Evolutionary conservation across 2,329 filamentous ascomycete species (phyloP).

Genomic region (Alternaria ethzedia): DNA sequence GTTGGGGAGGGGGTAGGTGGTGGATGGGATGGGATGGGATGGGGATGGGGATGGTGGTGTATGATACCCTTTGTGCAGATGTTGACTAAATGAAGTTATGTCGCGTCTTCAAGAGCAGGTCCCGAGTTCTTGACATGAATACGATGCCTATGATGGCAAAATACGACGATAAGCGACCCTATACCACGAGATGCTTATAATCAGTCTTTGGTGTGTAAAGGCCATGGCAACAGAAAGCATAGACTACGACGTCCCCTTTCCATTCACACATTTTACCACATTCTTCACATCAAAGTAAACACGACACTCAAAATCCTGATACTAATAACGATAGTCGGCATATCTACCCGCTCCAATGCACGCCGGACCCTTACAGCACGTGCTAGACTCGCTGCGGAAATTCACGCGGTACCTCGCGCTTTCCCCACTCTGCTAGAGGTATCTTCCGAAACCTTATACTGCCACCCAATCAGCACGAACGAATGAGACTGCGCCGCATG

Average conservation of each 20-base stretch:
- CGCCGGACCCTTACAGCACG: background rate
- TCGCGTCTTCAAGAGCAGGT: fast-evolving
- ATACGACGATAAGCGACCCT: background rate
- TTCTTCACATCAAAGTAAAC: background rate
- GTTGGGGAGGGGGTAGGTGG: constrained; percentile 58
- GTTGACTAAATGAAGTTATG: fast-evolving
- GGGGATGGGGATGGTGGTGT: background rate
- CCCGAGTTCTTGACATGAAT: background rate
- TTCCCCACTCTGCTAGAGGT: background rate
- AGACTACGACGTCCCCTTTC: background rate
- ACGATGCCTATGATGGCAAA: background rate
- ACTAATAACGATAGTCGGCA: background rate
- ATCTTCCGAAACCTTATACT: constrained; percentile 36
- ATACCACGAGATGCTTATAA: background rate
- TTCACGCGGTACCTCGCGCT: background rate
- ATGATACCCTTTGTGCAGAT: background rate
- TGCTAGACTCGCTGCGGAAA: background rate
- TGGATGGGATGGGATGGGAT: background rate
- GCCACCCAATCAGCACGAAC: constrained; percentile 47
- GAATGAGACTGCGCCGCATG: background rate
- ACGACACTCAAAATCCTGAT: fast-evolving
- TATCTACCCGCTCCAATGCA: background rate
- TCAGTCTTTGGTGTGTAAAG: background rate
- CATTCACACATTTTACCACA: background rate
- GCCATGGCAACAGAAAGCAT: background rate